phyloP scores from a whole-genome alignment of 2,329 filamentous ascomycete species.

The Talaromyces albobiverticillius region DNA sequence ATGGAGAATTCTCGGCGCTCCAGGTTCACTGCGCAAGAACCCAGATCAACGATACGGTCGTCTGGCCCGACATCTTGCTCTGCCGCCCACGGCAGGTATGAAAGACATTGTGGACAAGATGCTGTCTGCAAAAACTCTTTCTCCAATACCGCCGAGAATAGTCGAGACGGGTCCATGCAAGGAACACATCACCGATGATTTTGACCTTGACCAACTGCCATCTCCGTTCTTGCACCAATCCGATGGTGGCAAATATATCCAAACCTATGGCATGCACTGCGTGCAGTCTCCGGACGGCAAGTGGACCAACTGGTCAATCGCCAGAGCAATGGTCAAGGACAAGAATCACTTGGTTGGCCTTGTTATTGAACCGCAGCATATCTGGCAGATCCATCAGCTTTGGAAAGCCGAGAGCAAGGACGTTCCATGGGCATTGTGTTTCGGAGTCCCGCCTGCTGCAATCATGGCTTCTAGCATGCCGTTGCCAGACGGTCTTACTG shows the following conservation, averaged over 20 bases:
- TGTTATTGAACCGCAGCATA: conserved; percentile 47
- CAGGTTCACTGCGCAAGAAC: conserved; percentile 36
- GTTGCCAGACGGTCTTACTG: conserved; percentile 48
- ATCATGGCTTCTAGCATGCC: conserved; percentile 51
- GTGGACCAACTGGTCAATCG: conserved; percentile 46
- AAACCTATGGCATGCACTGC: conserved; percentile 51
- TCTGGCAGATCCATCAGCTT: conserved; percentile 45
- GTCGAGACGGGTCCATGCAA: conserved; percentile 43
- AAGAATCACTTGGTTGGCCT: conserved; percentile 26
- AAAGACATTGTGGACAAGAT: conserved; percentile 44
- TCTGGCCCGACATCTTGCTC: conserved; percentile 41
- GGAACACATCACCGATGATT: conserved; percentile 39
- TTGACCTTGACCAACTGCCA: conserved; percentile 45
- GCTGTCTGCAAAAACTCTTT: conserved; percentile 31
- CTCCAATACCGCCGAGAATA: conserved; percentile 31
- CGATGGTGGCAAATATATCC: conserved; percentile 52
- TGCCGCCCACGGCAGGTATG: conserved; percentile 37
- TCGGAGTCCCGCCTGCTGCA: conserved; percentile 47
- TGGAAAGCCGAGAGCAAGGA: conserved; percentile 48
- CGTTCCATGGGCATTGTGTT: conserved; percentile 42
- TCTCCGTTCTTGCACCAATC: conserved; percentile 42
- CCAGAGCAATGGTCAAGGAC: conserved; percentile 18
- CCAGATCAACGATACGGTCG: conserved; percentile 40
- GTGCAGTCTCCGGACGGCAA: conserved; percentile 44
- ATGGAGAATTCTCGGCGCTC: conserved; percentile 48